Evolutionary conservation across 441 rosid species (phyloP), one percentile per base, ranked within the genome.

Genomic region (Jatropha multifida): DNA sequence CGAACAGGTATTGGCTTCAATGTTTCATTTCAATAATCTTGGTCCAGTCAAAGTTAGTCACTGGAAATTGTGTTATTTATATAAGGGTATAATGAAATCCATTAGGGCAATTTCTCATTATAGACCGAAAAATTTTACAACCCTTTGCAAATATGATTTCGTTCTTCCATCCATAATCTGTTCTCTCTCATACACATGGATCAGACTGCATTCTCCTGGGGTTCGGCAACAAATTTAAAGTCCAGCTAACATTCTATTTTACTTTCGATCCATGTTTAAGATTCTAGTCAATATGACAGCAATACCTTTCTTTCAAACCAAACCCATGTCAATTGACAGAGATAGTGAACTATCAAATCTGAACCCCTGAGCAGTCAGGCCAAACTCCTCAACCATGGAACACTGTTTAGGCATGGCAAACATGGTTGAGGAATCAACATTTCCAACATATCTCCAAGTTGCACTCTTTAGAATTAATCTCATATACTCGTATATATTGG

Each of bases 401-500:
- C 23, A 32, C 4, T 51, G 72, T 26, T 71, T 32, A 59, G 23
- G 26, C 68, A 73, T 48, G 59, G 58, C 37, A 62, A 37, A 72
- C 68, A 62, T 49, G 49, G 38, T 72, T 27, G 59, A 46, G 58
- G 54, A 72, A 37, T 15, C 15, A 46, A 71, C 52, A 56, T 71
- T 64, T 56, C n/a, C n/a, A 11, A 4, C 18, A 38, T 18, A 69
- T 20, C 7, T 52, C 27, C 48, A 4, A 18, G 7, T 62, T 59
- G 26, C 46, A 48, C 56, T 49, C 20, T 4, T 8, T 26, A 26
- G 4, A 27, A 27, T 48, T 72, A 42, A 61, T 48, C 1, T 60
- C 58, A 14, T 68, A 10, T 8, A 27, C 42, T 8, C 13, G 5
- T 37, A 44, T 41, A 59, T 32, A 8, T 6, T 7, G 23, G 55